Conservation (phyloP, 345 rosid species). For the Linum tenue region DNA sequence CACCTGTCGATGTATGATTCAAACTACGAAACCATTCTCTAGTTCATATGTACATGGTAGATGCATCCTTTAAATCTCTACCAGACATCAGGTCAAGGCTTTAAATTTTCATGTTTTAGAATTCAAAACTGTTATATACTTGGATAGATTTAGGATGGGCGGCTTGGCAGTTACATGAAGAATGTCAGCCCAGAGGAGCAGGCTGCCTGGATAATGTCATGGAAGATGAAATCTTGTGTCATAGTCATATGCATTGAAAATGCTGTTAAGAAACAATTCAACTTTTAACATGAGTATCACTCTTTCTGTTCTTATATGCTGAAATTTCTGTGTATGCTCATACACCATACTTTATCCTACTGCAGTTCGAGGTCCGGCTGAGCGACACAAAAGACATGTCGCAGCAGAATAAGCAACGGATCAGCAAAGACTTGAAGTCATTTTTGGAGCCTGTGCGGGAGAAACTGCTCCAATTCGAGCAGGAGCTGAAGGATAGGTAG, state of each 20-base stretch:
- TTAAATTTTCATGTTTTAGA: not conserved
- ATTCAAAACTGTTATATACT: not conserved
- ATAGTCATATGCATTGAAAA: not conserved
- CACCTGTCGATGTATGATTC: too few species aligned
- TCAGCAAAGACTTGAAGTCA: slow-evolving; percentile 47
- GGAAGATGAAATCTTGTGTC: not conserved
- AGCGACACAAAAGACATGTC: slow-evolving; percentile 51
- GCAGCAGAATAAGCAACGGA: slow-evolving; percentile 41
- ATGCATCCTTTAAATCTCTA: too few species aligned
- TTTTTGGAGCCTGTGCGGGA: slow-evolving; percentile 65
- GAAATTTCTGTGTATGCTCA: too few species aligned
- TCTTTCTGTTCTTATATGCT: too few species aligned
- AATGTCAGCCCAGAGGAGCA: too few species aligned
- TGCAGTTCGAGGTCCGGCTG: slow-evolving; percentile 51
- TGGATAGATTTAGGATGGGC: too few species aligned
- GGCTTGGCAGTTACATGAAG: too few species aligned
- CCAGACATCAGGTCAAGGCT: not conserved
- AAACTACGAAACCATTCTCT: too few species aligned
- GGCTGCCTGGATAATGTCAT: too few species aligned
- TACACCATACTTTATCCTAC: not conserved
- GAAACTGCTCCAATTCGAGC: slow-evolving; percentile 65
- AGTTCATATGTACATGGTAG: not conserved
- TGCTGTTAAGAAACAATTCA: too few species aligned
- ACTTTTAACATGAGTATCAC: too few species aligned
- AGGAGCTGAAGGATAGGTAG: slow-evolving; percentile 74